Base-by-base conservation (phyloP, 108 stramenopile species). In the Nitzschia palea region DNA sequence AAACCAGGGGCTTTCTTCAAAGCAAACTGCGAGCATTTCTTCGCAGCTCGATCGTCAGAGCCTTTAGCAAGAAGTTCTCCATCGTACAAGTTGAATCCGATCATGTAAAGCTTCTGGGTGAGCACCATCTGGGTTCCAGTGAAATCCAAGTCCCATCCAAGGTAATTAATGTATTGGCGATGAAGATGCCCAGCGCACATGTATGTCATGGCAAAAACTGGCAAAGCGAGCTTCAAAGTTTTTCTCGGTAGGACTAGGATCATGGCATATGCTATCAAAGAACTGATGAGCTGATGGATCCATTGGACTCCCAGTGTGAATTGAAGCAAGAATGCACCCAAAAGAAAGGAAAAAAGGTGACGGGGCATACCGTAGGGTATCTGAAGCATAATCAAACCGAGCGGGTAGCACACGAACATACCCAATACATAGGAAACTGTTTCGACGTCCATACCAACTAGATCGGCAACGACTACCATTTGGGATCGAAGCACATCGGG, bases 141-240 rank as follows among this genome's bases (percentile, higher is more conserved):
- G 62, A 98, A 98, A 67, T 98, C 97, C 62, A 98, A 80, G 70
- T 95, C 93, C 88, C 93, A 97, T 26, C 96, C 95, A 59, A 98
- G 86, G 63, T 96, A 98, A 71, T 95, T 95, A 68, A 94, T 86
- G 79, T 95, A 98, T 60, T 90, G 86, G 59, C 96, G 90, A 77
- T 98, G 96, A 31, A 96, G 78, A 76, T 98, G 97, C 3, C 94
- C 93, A 29, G 85, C 61, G 37, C 86, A 82, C 51, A 95, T 90
- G 91, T 97, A 97, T 6, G 70, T 47, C 87, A 98, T 86, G 40
- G 87, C 82, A 70, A 97, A 97, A 30, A 86, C 65, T 23, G 96
- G 96, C 20, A 96, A 92, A 18, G 89, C 71, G 5, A 71, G 78
- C 65, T 84, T 84, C 63, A 88, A 64, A 17, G 73, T 74, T 54